Evolutionary conservation across 495 filamentous ascomycete genomes (phyloP), one percentile per base, ranked within the genome.

Genomic region (Achaetomiella virescens): DNA sequence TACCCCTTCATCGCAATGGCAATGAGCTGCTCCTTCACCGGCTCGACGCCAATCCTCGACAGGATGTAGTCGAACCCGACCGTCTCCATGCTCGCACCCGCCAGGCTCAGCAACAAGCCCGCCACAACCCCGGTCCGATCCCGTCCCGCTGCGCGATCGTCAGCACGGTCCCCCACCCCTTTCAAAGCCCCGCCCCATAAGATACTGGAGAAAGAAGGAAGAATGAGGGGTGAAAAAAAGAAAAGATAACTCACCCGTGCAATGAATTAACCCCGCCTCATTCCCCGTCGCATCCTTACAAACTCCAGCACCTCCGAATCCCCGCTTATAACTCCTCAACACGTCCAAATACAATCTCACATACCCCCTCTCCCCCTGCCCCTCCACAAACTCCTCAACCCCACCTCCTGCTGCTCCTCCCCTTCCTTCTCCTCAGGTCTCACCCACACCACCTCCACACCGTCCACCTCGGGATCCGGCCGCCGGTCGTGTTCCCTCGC

Each of bases 81-180:
- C 10, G 66, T 66, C 4, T 81, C 72, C 6, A 67, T 50, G 6
- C 73, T 60, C 31, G 70, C 70, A 10, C 76, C 78, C 10, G 80
- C 77, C 0, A 87, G 67, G 8, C 72, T 70, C n/a, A 84, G 62
- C 7, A 87, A 64, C 1, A 86, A 55, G 6, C 78, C 80, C 6
- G 81, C 70, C 10, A 85, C 62, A 1, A 85, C 79, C 3, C 84
- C 84, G 0, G 84, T 85, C n/a, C 84, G 75, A 56, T 86, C 83
- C 56, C 84, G 81, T 6, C 84, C 84, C 11, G 82, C 81, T 78
- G 45, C 38, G 46, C 31, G 11, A n/a, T 33, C 14, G 9, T 22
- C 18, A 35, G 12, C 18, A 45, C n/a, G 21, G 52, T 63, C 14
- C 66, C 55, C 24, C 11, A 22, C 15, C 3, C 15, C 0, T 18